These are phyloP conservation scores for Cinchona pubescens DNA, from an alignment of 257 asterid species.

Conservation along the genomic window DNA sequence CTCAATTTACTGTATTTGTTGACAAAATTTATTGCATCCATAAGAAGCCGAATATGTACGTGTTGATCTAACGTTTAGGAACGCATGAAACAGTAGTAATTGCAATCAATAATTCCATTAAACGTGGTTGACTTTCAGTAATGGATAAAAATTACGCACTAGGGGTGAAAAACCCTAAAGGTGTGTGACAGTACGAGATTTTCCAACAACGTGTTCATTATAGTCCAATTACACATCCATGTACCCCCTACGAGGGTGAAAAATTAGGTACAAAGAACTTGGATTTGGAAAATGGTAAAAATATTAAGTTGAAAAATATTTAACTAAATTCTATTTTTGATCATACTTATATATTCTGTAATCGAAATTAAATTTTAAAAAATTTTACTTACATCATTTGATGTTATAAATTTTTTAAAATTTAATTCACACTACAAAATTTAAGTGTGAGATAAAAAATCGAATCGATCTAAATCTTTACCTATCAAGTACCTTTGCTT, in stretches of 20 bases:
- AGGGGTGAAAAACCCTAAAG: conserved; percentile 3
- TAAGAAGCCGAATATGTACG: neutral
- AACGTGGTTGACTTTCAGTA: conserved; percentile 25
- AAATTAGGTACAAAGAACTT: neutral
- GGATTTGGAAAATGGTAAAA: neutral
- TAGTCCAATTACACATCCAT: neutral
- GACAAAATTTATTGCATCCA: neutral
- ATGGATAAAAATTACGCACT: conserved; percentile 7
- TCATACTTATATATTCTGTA: too few species aligned
- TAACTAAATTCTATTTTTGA: too few species aligned
- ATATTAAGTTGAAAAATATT: too few species aligned
- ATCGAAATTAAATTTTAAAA: too few species aligned
- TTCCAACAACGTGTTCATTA: neutral
- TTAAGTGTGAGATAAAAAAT: too few species aligned
- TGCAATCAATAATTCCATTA: conserved; percentile 13
- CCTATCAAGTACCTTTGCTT: too few species aligned
- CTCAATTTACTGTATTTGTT: neutral
- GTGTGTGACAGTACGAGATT: neutral
- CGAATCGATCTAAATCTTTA: too few species aligned
- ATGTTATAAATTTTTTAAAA: too few species aligned
- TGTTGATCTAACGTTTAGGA: neutral
- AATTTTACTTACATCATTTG: too few species aligned
- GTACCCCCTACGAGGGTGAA: too few species aligned
- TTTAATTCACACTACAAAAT: too few species aligned
- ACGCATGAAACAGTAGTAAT: neutral